These are phyloP conservation scores for Pilobolus umbonatus DNA, from an alignment of 192 early-diverging fungal species.

Conservation along the genomic window DNA sequence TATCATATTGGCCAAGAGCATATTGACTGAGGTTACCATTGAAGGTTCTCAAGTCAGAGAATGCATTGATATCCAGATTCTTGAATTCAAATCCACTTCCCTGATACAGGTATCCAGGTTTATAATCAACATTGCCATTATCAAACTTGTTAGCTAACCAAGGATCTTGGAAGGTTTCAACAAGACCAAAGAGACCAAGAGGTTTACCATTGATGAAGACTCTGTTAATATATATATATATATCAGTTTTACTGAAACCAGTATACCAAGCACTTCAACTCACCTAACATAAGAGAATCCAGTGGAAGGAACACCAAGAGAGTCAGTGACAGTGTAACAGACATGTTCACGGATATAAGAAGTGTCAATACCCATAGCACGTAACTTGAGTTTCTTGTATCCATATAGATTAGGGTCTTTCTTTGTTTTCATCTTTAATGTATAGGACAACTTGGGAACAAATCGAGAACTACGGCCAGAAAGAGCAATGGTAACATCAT, in stretches of 20 bases:
- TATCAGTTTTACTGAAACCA: not conserved
- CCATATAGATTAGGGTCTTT: not conserved
- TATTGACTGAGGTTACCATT: conserved; percentile 1
- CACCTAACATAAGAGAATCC: conserved; percentile 19
- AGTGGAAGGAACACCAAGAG: conserved; percentile 4
- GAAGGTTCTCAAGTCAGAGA: not conserved
- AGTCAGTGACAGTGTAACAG: not conserved
- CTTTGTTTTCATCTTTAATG: not conserved
- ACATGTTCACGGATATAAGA: conserved; percentile 12
- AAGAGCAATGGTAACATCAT: not conserved
- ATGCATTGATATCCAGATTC: not conserved
- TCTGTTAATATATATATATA: conserved; percentile 1
- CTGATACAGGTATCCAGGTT: conserved; percentile 11
- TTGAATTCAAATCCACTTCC: not conserved
- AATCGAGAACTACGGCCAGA: conserved; percentile 13
- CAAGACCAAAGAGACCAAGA: conserved; percentile 12
- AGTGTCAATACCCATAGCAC: conserved; percentile 2
- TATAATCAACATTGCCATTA: conserved; percentile 24
- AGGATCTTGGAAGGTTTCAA: conserved; percentile 35
- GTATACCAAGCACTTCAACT: not conserved
- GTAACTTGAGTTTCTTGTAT: conserved; percentile 6
- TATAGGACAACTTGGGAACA: conserved; percentile 13
- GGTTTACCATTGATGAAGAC: conserved; percentile 4
- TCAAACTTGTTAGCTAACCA: conserved; percentile 26
- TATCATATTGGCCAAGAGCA: conserved; percentile 3